Evolutionary conservation across 306 rosid genomes (phyloP).

Genomic region (Pachyrhizus erosus): DNA sequence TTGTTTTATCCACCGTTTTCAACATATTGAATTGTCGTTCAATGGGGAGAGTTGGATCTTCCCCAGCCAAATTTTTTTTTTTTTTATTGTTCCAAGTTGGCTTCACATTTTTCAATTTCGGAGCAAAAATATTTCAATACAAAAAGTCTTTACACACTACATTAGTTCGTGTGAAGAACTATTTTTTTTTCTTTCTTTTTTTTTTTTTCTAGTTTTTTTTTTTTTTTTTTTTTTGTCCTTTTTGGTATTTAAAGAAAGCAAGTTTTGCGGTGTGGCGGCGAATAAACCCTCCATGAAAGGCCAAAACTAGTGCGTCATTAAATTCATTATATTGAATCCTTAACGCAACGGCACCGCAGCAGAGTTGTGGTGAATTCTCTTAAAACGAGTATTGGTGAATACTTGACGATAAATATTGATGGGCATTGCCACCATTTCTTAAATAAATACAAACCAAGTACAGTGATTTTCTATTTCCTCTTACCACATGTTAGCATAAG

Average conservation of each 20-base stretch:
- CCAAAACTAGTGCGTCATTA: not conserved
- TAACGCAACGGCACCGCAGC: constrained; percentile 44
- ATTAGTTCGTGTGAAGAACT: too few species aligned
- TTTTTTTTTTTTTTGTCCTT: too few species aligned
- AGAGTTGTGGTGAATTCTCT: not conserved
- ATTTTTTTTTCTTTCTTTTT: too few species aligned
- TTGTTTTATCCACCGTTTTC: constrained; percentile 21
- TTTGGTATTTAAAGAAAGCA: not conserved
- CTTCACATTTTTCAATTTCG: too few species aligned
- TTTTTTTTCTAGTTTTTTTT: too few species aligned
- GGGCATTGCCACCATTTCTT: not conserved
- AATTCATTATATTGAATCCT: not conserved
- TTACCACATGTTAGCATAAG: too few species aligned
- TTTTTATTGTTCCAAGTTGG: not conserved
- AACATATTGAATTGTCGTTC: not conserved
- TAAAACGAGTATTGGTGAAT: not conserved
- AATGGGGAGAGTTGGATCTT: too few species aligned
- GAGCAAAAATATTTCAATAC: too few species aligned
- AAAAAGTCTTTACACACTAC: too few species aligned
- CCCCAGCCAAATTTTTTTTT: too few species aligned
- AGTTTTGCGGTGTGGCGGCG: constrained; percentile 27
- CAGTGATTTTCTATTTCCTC: too few species aligned
- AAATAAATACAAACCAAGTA: too few species aligned
- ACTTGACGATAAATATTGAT: not conserved
- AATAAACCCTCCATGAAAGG: not conserved